Conservation (phyloP, 2,329 filamentous ascomycete genomes). For the Fusarium sp. region DNA sequence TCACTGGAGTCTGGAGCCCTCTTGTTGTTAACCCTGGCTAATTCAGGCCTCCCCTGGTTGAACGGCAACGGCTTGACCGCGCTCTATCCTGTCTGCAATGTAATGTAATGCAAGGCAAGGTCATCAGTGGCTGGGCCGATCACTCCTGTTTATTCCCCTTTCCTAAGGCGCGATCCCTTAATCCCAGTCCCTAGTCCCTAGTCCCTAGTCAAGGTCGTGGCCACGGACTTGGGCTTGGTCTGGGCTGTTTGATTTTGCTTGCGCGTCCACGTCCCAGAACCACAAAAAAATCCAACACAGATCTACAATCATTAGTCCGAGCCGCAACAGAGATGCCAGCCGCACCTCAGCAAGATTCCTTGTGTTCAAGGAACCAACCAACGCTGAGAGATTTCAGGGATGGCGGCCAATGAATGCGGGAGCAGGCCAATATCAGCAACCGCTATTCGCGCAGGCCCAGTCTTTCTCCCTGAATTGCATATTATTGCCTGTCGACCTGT, state of each 20-base stretch:
- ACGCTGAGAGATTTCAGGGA: constrained; percentile 8
- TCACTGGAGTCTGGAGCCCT: no score
- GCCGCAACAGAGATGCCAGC: constrained; percentile 30
- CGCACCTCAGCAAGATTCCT: constrained; percentile 8
- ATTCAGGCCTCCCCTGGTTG: not conserved
- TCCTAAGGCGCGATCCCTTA: not conserved
- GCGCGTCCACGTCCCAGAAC: constrained; percentile 30
- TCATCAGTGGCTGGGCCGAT: constrained; percentile 9
- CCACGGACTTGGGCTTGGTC: constrained; percentile 18
- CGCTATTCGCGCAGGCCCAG: constrained; percentile 20
- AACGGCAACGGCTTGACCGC: not conserved
- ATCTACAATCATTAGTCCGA: constrained; percentile 38
- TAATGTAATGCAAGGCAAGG: not conserved
- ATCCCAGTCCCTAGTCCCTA: not conserved
- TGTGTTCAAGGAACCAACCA: constrained; percentile 1
- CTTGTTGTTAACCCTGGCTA: not conserved
- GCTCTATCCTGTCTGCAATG: not conserved
- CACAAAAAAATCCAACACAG: constrained; percentile 34
- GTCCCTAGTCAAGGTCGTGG: constrained; percentile 14
- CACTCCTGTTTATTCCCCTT: constrained; percentile 8
- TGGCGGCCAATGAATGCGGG: constrained; percentile 11
- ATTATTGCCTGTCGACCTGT: not conserved
- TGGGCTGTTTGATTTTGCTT: constrained; percentile 36
- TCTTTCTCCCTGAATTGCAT: constrained; percentile 7
- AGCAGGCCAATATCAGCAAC: constrained; percentile 14